These are phyloP conservation scores for Blastocystis sp. DNA, from an alignment of 352 stramenopile genomes.

Conservation along the genomic window DNA sequence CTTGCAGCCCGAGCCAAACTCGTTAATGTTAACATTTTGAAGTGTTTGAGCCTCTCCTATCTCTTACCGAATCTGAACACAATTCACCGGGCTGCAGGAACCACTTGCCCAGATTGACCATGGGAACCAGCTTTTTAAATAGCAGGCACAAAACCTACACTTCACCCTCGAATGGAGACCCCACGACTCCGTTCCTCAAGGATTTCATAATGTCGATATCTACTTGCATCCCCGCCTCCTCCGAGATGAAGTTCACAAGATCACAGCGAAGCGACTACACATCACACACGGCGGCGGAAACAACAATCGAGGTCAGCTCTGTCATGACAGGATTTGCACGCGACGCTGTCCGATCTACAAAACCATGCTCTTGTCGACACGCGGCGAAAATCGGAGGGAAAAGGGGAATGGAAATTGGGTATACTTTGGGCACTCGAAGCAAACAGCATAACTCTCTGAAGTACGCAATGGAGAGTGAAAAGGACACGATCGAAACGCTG, in stretches of 20 bases:
- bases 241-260: constrained; percentile 44
- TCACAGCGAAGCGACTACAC: constrained; percentile 54
- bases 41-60: constrained; percentile 43
- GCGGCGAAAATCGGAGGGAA: background rate
- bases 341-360: too few relatives aligned
- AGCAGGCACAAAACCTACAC: constrained; percentile 31
- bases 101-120: constrained; percentile 25
- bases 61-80: background rate
- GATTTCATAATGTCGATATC: constrained; percentile 42
- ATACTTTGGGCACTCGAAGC: background rate
- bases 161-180: background rate
- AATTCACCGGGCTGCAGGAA: constrained; percentile 25
- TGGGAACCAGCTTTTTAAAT: constrained; percentile 55
- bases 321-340: background rate
- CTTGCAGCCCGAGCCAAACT: constrained; percentile 28
- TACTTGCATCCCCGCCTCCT: constrained; percentile 42
- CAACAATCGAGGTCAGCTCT: constrained; percentile 36
- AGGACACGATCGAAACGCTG: constrained; percentile 39
- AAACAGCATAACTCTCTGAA: too few relatives aligned
- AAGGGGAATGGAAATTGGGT: background rate
- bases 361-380: too few relatives aligned
- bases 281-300: background rate
- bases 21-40: constrained; percentile 45
- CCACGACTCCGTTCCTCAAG: constrained; percentile 40
- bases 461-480: constrained; percentile 2